These are phyloP conservation scores for Aphanomyces stellatus DNA, from an alignment of 352 stramenopile species.

Conservation along the genomic window DNA sequence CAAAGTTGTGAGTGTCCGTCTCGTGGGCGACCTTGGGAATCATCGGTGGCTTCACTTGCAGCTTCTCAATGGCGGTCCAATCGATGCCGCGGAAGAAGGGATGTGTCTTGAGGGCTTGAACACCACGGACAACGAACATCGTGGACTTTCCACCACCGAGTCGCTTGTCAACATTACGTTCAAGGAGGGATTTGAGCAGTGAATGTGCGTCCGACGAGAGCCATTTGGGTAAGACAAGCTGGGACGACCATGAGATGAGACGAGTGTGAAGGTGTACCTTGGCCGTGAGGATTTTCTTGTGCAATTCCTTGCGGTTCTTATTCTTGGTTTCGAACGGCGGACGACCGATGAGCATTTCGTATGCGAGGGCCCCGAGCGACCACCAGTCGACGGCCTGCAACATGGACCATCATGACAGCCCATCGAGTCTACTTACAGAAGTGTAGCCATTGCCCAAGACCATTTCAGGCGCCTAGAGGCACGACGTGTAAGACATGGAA, in stretches of 20 bases:
- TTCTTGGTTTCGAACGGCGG: constrained; percentile 71
- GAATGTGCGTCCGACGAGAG: constrained; percentile 86
- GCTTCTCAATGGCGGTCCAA: constrained; percentile 89
- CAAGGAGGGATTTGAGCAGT: constrained; percentile 92
- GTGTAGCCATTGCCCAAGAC: constrained; percentile 74
- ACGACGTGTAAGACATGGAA: background rate
- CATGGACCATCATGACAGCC: background rate
- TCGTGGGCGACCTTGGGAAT: constrained; percentile 82
- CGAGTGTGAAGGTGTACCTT: constrained; percentile 29
- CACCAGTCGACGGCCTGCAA: constrained; percentile 73
- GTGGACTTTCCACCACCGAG: constrained; percentile 91
- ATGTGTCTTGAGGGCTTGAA: constrained; percentile 91
- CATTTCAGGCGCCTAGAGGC: constrained; percentile 56
- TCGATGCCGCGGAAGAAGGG: constrained; percentile 91
- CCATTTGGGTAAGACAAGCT: constrained; percentile 73
- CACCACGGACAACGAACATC: constrained; percentile 97
- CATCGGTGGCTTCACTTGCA: constrained; percentile 85
- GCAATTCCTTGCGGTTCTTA: constrained; percentile 59
- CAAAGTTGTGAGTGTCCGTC: constrained; percentile 91
- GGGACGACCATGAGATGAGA: background rate
- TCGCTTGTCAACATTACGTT: constrained; percentile 93
- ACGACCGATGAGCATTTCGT: constrained; percentile 74
- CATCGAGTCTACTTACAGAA: constrained; percentile 29
- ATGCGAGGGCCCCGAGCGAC: constrained; percentile 66
- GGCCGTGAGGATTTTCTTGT: constrained; percentile 67